Base-by-base conservation (phyloP, 495 filamentous ascomycete species). In the Penicillium macrosclerotiorum region DNA sequence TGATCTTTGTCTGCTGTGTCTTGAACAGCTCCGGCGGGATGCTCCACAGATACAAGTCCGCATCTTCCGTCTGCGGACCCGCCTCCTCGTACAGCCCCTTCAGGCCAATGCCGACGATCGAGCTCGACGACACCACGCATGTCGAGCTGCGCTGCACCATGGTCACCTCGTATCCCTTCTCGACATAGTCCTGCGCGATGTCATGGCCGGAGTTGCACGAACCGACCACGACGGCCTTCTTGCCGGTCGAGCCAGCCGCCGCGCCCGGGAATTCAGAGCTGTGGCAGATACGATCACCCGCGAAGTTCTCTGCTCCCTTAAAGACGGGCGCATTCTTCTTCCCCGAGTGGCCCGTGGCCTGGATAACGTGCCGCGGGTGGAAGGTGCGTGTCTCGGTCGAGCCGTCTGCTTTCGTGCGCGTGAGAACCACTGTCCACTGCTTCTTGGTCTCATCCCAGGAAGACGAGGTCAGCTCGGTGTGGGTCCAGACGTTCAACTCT, bases 111-210 rank as follows among this genome's bases (percentile, higher is more conserved):
- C 79, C 66, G 12, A 75, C 56, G 7, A 76, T 76, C 0, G 74
- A 71, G 4, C 80, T 62, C 11, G 75, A 80, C 0, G 78, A 76
- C 5, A 90, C 64, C 25, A 95, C 83, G 42, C 75, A 83, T 0
- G 89, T 92, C 11, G 81, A 80, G 1, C 83, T 84, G 13, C 89
- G 80, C 69, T 94, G 89, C 8, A 94, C 71, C 56, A 94, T 81
- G 7, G 88, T 92, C n/a, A 91, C 84, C n/a, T 85, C 74, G 52
- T 86, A 86, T 1, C 89, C 89, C 30, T 86, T 82, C 55, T 92
- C 87, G 59, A 81, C 82, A 57, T 75, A 92, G 52, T 92, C 84
- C 58, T 92, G 86, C 23, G 85, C 83, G 49, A 94, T 94, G 59
- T 94, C 89, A 52, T 91, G 83, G 8, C 75, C 81, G 2, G 86